Evolutionary conservation across 345 rosid genomes (phyloP), one percentile per base, ranked within the genome.

Genomic region (Turnera subulata): DNA sequence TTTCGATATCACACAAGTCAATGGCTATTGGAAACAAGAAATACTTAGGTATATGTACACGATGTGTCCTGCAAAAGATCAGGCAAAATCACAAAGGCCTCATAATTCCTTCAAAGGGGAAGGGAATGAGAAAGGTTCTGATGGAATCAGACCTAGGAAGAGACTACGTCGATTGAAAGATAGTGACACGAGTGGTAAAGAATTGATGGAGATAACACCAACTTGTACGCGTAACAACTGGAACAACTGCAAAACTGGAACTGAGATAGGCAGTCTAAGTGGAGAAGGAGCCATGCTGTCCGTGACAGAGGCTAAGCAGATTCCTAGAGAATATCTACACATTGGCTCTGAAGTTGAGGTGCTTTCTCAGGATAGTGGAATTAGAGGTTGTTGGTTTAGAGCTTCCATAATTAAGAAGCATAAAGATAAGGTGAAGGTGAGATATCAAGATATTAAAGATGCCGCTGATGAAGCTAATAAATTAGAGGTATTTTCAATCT

Each of bases 311-410:
- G n/a, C 58, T 21, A 52, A 59, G 63, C 69, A 62, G 43, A 50
- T 33, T 64, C 48, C 25, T 24, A 44, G 57, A 25, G 65, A 23
- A n/a, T 45, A 49, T 70, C 55, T 83, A 2, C 64, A 73, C 43
- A 75, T 80, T 56, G 95, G 97, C 44, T 80, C 79, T 46, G 70
- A 74, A 60, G 80, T 90, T 48, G 93, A 87, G 73, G 79, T 90
- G 55, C 85, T 84, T 26, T 78, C 85, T 16, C 84, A 84, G 68
- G 95, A 90, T 55, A 86, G 97, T 76, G 95, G 97, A 65, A 59
- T 90, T 46, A 78, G 83, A 65, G 97, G 95, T 12, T 90, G 95
- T 65, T 90, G 95, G 97, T 79, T 83, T 69, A 82, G 76, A 67
- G 95, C 88, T 25, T 63, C 38, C 67, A 68, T 90, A 58, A 65